Evolutionary conservation across 352 stramenopile species (phyloP), one percentile per base, ranked within the genome.

Genomic region (Pythium aphanidermatum): DNA sequence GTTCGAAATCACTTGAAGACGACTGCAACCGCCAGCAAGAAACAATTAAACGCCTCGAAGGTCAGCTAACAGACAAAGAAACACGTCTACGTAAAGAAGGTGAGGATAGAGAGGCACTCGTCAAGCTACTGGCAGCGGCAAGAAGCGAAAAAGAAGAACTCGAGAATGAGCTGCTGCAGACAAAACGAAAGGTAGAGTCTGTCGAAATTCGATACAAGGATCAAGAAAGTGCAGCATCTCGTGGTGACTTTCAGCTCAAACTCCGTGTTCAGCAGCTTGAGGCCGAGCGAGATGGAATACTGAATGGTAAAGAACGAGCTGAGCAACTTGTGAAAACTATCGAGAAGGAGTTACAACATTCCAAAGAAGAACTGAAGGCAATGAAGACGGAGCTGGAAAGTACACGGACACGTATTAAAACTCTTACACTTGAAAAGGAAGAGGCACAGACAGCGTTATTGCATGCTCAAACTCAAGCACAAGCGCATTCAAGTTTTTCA

Each of bases 211-310:
- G 41, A 37, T 56, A 28, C 7, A 55, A 59, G 44, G 52, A 63
- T 30, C 38, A 57, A 24, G 52, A 67, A 16, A 38, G 16, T 13
- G 23, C 44, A 14, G 42, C 37, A 10, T 42, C 47, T 14, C 39
- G 48, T 14, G 58, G 46, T 3, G 58, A 67, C 36, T 60, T 60
- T 27, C 41, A 54, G 19, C 27, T 53, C 14, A 62, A 63, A 30
- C 19, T 63, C n/a, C 39, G 46, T 12, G 16, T 58, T 7, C 58
- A 67, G 40, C 53, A 63, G 23, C 58, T 67, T 13, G 53, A 67
- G 31, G 37, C 45, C 16, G 58, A 62, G 36, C 52, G 50, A 7
- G 58, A 63, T 6, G 48, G 39, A 7, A 5, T 50, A 1, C 31
- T 36, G 8, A 41, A 39, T 11, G 45, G n/a, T 2, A 54, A 42